Conservation (phyloP, 164 flowering plant genomes). For the Sedum album region DNA sequence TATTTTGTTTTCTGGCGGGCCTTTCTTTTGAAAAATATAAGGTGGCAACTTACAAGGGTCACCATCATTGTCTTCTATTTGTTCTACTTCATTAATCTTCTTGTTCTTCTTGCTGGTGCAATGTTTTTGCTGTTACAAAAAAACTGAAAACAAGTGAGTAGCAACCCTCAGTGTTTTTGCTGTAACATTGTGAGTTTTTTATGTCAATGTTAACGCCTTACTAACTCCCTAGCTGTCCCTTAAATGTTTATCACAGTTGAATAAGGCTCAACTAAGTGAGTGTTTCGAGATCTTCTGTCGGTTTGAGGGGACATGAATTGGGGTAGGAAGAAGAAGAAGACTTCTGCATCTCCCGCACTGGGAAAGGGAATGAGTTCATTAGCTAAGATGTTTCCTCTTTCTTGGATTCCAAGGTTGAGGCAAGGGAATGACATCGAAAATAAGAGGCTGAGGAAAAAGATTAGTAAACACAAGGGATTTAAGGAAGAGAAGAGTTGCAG, state of each 20-base stretch:
- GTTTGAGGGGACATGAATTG: slow-evolving; percentile 38
- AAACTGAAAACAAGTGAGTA: slow-evolving; percentile 13
- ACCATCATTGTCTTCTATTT: neutral
- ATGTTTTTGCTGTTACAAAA: neutral
- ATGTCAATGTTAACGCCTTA: neutral
- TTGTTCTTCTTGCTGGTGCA: neutral
- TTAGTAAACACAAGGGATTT: neutral
- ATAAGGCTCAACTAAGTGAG: neutral
- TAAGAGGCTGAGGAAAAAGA: slow-evolving; percentile 15
- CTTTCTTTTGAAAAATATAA: slow-evolving; percentile 31
- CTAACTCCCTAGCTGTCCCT: slow-evolving; percentile 23
- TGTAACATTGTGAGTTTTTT: neutral
- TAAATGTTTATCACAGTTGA: slow-evolving; percentile 12
- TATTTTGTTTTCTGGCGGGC: slow-evolving; percentile 24
- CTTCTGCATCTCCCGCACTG: slow-evolving; percentile 16
- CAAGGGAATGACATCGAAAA: slow-evolving; percentile 21
- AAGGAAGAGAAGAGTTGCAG: slow-evolving; percentile 15
- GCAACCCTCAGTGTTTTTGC: slow-evolving; percentile 16
- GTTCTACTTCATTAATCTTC: neutral
- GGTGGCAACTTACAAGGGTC: neutral
- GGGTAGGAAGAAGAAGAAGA: slow-evolving; percentile 38
- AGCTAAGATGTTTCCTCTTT: slow-evolving; percentile 40
- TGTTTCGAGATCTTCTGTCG: neutral
- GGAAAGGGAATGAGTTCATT: slow-evolving; percentile 24
- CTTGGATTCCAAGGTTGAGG: slow-evolving; percentile 70